Evolutionary conservation across 768 basidiomycete species (phyloP).

Genomic region (Chlorophyllum brunneum): DNA sequence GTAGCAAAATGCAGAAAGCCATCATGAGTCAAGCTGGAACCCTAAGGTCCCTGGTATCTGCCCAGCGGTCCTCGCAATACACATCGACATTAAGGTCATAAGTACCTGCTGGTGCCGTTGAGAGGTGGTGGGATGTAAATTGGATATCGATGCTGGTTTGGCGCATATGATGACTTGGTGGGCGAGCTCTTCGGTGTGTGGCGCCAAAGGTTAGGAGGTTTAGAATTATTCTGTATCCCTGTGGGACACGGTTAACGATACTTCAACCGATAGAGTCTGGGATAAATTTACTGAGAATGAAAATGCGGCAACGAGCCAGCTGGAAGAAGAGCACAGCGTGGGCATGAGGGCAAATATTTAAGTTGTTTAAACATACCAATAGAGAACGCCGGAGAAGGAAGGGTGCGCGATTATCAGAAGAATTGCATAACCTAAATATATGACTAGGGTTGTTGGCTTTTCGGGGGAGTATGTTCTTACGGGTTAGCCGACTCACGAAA

Average conservation of each 20-base stretch:
- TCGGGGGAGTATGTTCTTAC: no score
- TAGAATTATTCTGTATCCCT: slow-evolving; percentile 36
- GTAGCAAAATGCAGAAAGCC: no score
- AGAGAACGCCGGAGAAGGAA: slow-evolving; percentile 27
- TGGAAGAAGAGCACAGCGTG: slow-evolving; percentile 13
- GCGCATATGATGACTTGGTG: slow-evolving; percentile 15
- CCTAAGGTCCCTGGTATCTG: no score
- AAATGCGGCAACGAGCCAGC: slow-evolving; percentile 31
- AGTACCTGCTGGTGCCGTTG: slow-evolving; percentile 19
- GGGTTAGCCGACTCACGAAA: slow-evolving; percentile 33
- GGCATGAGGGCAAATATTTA: neutral
- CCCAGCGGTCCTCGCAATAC: slow-evolving; percentile 1
- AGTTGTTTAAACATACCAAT: slow-evolving; percentile 21
- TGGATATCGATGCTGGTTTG: slow-evolving; percentile 27
- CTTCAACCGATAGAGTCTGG: neutral
- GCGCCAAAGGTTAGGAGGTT: slow-evolving; percentile 26
- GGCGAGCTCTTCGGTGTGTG: slow-evolving; percentile 12
- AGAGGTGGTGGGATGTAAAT: slow-evolving; percentile 23
- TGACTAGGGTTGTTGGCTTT: neutral
- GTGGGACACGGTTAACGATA: neutral
- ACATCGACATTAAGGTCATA: slow-evolving; percentile 19
- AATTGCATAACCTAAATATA: slow-evolving; percentile 4
- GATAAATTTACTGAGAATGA: slow-evolving; percentile 27
- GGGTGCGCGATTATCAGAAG: slow-evolving; percentile 12
- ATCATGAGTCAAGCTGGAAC: slow-evolving; percentile 13